phyloP scores from a whole-genome alignment of 768 basidiomycete genomes.

The Suillus brevipes region DNA sequence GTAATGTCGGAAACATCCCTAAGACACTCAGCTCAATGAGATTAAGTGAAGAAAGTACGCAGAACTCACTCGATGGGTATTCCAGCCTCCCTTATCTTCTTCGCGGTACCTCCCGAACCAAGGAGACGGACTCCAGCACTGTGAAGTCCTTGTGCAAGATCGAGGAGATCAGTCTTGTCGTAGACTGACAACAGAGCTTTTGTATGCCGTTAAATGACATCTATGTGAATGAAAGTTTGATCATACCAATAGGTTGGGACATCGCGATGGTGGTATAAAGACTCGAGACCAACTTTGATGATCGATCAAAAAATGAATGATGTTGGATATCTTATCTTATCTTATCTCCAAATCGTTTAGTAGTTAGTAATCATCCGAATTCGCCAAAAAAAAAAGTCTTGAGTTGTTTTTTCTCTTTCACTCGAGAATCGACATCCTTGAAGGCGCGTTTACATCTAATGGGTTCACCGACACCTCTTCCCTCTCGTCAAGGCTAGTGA shows the following conservation, averaged over 20 bases:
- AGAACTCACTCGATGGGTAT: slow-evolving; percentile 81
- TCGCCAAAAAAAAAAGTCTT: no score
- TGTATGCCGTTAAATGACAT: slow-evolving; percentile 8
- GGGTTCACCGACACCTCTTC: background rate
- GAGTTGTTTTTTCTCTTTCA: background rate
- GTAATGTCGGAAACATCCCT: slow-evolving; percentile 98
- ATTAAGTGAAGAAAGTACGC: slow-evolving; percentile 4
- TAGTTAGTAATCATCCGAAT: no score
- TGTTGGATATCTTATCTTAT: background rate
- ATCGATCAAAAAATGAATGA: slow-evolving; percentile 9
- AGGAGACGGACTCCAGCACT: slow-evolving; percentile 82
- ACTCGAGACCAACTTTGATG: background rate
- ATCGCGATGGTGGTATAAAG: slow-evolving; percentile 18
- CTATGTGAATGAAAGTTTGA: background rate
- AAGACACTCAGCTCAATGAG: slow-evolving; percentile 12
- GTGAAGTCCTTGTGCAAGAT: slow-evolving; percentile 84
- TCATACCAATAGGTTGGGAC: slow-evolving; percentile 31
- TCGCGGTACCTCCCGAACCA: slow-evolving; percentile 97
- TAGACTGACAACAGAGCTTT: slow-evolving; percentile 92
- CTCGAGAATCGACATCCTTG: background rate
- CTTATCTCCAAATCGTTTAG: no score
- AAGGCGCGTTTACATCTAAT: background rate
- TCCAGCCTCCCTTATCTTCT: slow-evolving; percentile 93
- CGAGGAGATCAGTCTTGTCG: slow-evolving; percentile 88
- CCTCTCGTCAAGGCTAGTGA: background rate